Conservation (phyloP, 176 grass and related monocot species). For the Aegilops sharonensis region DNA sequence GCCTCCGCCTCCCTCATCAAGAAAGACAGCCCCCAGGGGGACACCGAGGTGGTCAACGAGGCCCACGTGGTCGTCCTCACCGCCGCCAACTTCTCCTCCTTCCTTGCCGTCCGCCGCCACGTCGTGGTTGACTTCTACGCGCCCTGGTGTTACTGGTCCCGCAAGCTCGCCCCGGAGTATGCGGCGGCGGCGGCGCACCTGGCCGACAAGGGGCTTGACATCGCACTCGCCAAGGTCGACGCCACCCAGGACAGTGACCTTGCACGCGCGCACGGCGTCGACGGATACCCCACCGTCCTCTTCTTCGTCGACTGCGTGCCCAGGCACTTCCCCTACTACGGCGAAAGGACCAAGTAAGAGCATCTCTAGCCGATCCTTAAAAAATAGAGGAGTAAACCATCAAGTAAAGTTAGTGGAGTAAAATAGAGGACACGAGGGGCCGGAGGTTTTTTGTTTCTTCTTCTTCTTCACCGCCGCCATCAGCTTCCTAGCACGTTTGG, state of each 20-base stretch:
- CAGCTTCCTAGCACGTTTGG: too few species aligned
- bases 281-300: slow-evolving; percentile 71
- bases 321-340: slow-evolving; percentile 41
- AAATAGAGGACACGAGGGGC: too few species aligned
- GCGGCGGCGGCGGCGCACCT: slow-evolving; percentile 47
- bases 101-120: slow-evolving; percentile 45
- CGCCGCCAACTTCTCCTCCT: slow-evolving; percentile 67
- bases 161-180: slow-evolving; percentile 39
- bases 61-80: slow-evolving; percentile 64
- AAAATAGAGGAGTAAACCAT: too few species aligned
- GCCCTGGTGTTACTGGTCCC: slow-evolving; percentile 83
- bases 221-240: slow-evolving; percentile 77
- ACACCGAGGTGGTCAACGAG: slow-evolving; percentile 37
- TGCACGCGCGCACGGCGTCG: slow-evolving; percentile 55
- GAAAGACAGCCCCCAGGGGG: too few species aligned
- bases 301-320: slow-evolving; percentile 72
- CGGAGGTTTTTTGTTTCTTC: too few species aligned
- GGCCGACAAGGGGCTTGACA: slow-evolving; percentile 29
- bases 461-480: too few species aligned
- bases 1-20: too few species aligned
- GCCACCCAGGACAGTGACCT: slow-evolving; percentile 69
- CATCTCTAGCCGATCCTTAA: too few species aligned
- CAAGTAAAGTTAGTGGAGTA: too few species aligned
- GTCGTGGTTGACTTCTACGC: slow-evolving; percentile 95
- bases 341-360: slow-evolving; percentile 44